Evolutionary conservation across 2,329 filamentous ascomycete species (phyloP).

Genomic region (Graphilbum fragrans): DNA sequence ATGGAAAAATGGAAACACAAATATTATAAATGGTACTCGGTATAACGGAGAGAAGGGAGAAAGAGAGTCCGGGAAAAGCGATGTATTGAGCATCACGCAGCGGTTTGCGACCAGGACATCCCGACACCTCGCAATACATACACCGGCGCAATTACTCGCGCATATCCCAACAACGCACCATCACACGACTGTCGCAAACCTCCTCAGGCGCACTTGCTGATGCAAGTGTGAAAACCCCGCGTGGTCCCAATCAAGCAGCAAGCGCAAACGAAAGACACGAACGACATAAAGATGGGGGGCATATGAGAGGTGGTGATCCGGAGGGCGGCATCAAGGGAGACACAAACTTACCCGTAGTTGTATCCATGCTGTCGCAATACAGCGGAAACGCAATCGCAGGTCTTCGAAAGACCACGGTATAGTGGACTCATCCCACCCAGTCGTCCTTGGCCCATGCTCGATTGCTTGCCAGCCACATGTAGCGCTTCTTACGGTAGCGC

Average conservation of each 20-base stretch:
- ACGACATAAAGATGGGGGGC: too few relatives aligned
- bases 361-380: slow-evolving; percentile 29
- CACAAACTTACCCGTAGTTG: slow-evolving; percentile 14
- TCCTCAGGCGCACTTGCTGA: too few relatives aligned
- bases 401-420: slow-evolving; percentile 11
- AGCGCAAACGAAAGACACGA: neutral
- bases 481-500: slow-evolving; percentile 25
- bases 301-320: too few relatives aligned
- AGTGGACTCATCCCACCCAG: slow-evolving; percentile 21
- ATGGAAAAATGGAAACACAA: neutral
- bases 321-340: neutral
- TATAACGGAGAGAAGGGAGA: neutral
- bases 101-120: too few relatives aligned
- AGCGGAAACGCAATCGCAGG: slow-evolving; percentile 21
- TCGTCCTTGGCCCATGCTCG: slow-evolving; percentile 20
- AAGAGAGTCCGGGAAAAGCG: too few relatives aligned
- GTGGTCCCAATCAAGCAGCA: too few relatives aligned
- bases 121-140: too few relatives aligned
- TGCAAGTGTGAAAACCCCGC: too few relatives aligned
- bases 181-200: too few relatives aligned
- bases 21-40: neutral
- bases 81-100: too few relatives aligned
- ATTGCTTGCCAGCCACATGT: slow-evolving; percentile 22
- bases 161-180: too few relatives aligned
- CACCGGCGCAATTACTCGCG: too few relatives aligned